Base-by-base conservation (phyloP, 495 filamentous ascomycete genomes). In the Corynascus novoguineensis region DNA sequence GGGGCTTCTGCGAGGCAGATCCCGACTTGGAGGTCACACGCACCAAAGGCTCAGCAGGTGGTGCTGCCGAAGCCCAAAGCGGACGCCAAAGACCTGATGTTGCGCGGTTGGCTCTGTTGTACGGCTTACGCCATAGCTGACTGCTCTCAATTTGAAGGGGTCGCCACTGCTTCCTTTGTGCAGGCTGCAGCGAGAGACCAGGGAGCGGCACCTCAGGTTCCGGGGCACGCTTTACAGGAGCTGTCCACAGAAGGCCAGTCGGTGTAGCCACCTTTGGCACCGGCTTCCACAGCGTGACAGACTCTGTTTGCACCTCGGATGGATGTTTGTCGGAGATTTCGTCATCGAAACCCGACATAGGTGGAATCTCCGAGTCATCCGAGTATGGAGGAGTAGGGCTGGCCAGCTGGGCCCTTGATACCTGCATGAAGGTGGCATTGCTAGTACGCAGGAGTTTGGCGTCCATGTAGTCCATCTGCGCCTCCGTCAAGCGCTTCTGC, bases 371-470 rank as follows among this genome's bases (percentile, higher is more conserved):
- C 0, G 75, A 73, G 35, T 66, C 63, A 19, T 73, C 66, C 6
- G 73, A 75, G 35, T 78, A 73, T 0, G 76, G 78, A 40, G 78
- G 79, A 45, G 75, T 82, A 6, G 77, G 75, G 54, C 75, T 81
- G 22, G 75, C 74, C 0, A 79, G 54, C 48, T 68, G 68, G n/a
- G 62, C 65, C 53, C 71, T 71, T 1, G 73, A 60, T 47, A 75
- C 53, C 19, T 77, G 61, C 35, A 75, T 48, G 58, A 72, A 72
- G 59, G 75, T 75, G 54, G 71, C 50, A 48, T 63, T 70, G 32
- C 65, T 60, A 9, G 68, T 68, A 24, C 63, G 68, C 19, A 74
- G 61, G 7, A 76, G 63, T 25, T 68, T 65, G 1, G 68, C 70
- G 45, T 75, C 69, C 57, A 73, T 63, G 60, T 75, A 78, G 32